Base-by-base conservation (phyloP, 148 eudicot species). In the Fallopia convolvulus region DNA sequence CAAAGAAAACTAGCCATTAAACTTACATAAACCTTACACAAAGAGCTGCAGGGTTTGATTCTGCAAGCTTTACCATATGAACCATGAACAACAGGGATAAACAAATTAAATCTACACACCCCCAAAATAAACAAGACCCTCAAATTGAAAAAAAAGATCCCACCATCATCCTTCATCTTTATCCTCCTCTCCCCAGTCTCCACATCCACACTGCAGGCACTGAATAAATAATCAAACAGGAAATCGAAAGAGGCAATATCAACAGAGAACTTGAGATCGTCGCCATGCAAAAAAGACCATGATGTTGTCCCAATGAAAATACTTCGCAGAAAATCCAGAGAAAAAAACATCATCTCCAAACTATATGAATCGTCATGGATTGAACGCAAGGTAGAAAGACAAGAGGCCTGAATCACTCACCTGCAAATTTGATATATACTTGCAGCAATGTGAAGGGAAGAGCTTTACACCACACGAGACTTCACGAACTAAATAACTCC, bases 201-300 rank as follows among this genome's bases (percentile, higher is more conserved):
- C 26, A 41, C 96, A 91, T 5, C 92, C 96, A 74, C 92, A 91
- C 72, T 86, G 89, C 1, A 91, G 96, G 46, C 85, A 79, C 20
- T 80, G 0, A 71, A 75, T 61, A 91, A 89, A 75, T 83, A 88
- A 77, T 88, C 86, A 14, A 87, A 48, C 55, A 77, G 55, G 77
- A 89, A 91, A 11, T 78, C 63, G 2, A 91, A 90, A 50, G 92
- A 91, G 5, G 89, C 84, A 77, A 91, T 83, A 1, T 91, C 92
- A n/a, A 91, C 92, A 36, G 97, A 91, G 72, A 88, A 88, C 76
- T 80, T 81, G 23, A 91, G 82, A 3, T 84, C 78, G 40, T 89
- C 96, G 12, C 82, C 91, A 87, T 3, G 89, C 10, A 36, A 91
- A 83, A 14, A 86, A 81, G 1, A 91, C 82, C 70, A 88, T 89